Base-by-base conservation (phyloP, 805 yeast genomes). In the Spathaspora passalidarum region DNA sequence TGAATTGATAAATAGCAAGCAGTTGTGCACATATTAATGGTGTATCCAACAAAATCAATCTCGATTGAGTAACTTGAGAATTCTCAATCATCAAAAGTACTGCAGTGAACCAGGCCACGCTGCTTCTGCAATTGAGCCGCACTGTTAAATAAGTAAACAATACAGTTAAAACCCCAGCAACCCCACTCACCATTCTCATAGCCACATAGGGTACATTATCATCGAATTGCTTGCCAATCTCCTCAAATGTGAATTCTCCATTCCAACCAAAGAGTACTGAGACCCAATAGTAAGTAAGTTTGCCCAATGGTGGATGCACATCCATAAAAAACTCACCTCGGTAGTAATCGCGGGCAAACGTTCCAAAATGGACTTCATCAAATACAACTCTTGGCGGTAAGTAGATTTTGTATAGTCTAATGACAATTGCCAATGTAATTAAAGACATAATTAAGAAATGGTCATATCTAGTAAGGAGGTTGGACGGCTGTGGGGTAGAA, bases 291-390 rank as follows among this genome's bases (percentile, higher is more conserved):
- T 75, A 82, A 10, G 82, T 60, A 62, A 86, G 63, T 53, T 83
- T 81, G 32, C 78, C 82, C 43, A 86, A 65, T 4, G 92, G 91
- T 9, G 92, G 91, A 51, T 84, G 85, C 21, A 83, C 83, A 55
- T 84, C 90, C 54, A 84, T 69, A 62, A 82, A 84, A 60, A 80
- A 84, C 35, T 75, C 70, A 19, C 88, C 87, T 43, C 68, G 68
- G 51, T 73, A 72, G 61, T 81, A 81, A 32, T 72, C 66, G 37
- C 61, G 54, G 7, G 72, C 68, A 51, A 61, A 70, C 1, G 65
- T 63, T 5, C 73, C 72, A 34, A 70, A 61, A 49, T 73, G 76
- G 1, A 64, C 63, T 50, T 79, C 82, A 52, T 75, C 80, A 51
- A 74, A 74, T n/a, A 75, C 72, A 17, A 76, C 74, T n/a, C 60